Percentiles rank a stretch among this genome's conserved stretches.
These are phyloP conservation scores for Orychophragmus violaceus DNA, from an alignment of 345 rosid species.

Conservation along the genomic window DNA sequence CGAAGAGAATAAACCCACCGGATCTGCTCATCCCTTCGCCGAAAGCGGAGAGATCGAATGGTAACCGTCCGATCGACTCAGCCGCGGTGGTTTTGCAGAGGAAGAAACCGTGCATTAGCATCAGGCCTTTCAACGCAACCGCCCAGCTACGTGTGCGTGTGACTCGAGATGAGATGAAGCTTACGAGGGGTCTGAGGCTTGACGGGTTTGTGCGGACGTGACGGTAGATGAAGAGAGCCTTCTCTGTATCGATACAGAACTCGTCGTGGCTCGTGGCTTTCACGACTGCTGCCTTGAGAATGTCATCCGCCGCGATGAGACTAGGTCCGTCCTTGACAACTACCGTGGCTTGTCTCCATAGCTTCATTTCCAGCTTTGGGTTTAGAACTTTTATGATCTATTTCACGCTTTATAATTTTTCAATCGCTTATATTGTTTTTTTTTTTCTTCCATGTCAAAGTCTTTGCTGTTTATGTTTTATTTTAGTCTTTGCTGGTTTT, in stretches of 20 bases:
- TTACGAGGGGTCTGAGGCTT: constrained; percentile 43
- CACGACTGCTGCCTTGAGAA: constrained; percentile 57
- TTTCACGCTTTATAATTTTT: too few relatives aligned
- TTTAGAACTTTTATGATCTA: too few relatives aligned
- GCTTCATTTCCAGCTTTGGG: constrained; percentile 32
- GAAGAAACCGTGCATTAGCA: constrained; percentile 73
- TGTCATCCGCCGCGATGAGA: constrained; percentile 40
- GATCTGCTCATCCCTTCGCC: constrained; percentile 26
- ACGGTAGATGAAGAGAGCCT: constrained; percentile 42
- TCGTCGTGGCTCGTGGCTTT: constrained; percentile 80
- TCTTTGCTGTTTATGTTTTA: too few relatives aligned
- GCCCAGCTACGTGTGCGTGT: constrained; percentile 62
- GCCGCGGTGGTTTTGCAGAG: constrained; percentile 42
- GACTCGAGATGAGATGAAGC: constrained; percentile 48
- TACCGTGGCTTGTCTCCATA: constrained; percentile 59
- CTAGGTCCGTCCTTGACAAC: constrained; percentile 62
- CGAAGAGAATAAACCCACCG: constrained; percentile 51
- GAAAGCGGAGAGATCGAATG: constrained; percentile 70
- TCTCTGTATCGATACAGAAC: constrained; percentile 45
- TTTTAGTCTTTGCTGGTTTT: too few relatives aligned
- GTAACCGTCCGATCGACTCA: constrained; percentile 47
- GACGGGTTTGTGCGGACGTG: constrained; percentile 54
- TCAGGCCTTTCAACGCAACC: constrained; percentile 69
- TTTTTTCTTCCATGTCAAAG: too few relatives aligned
- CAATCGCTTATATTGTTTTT: too few relatives aligned